Evolutionary conservation across 805 yeast genomes (phyloP), one percentile per base, ranked within the genome.

Genomic region (Starmerella tilneyi): DNA sequence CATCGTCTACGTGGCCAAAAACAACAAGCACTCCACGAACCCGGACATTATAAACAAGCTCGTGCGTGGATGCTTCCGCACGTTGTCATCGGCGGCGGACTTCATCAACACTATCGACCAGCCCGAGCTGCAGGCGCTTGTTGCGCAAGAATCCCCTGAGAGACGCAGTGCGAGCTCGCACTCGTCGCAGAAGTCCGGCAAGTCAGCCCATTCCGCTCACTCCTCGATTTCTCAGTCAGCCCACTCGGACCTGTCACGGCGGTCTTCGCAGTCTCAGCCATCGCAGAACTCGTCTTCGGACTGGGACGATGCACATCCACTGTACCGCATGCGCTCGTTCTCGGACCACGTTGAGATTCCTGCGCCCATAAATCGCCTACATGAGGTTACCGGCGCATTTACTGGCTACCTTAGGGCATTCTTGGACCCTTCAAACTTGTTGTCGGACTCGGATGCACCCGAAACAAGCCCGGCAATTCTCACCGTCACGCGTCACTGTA

Each of bases 1-100:
- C 31, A 52, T 66, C 28, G 68, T 66, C 13, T 58, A 63, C 7
- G 52, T 58, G 38, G 69, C 69, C 16, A 61, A 63, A 45, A 56
- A 57, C 47, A 53, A 62, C 50, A 51, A 57, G 32, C 53, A 56
- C 48, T 51, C 61, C 23, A 51, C 59, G 31, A 62, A 57, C 43
- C 59, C 56, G 35, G 47, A 48, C 11, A 53, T 59, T 17, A 57
- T 60, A 28, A 64, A 61, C 27, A 54, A 59, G 38, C 55, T 65
- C 28, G 58, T 62, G 20, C 49, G 55, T 15, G 61, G 59, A 27
- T 54, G 62, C 29, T 57, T 54, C 52, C 53, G 61, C 16, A 55
- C 65, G 16, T 58, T 63, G 29, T 49, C 59, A 42, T 56, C 59
- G 34, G 62, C 65, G 7, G 59, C 58, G 23, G 52, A 47, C 22